These are phyloP conservation scores for Claviceps arundinis DNA, from an alignment of 2,329 filamentous ascomycete species.

Conservation along the genomic window DNA sequence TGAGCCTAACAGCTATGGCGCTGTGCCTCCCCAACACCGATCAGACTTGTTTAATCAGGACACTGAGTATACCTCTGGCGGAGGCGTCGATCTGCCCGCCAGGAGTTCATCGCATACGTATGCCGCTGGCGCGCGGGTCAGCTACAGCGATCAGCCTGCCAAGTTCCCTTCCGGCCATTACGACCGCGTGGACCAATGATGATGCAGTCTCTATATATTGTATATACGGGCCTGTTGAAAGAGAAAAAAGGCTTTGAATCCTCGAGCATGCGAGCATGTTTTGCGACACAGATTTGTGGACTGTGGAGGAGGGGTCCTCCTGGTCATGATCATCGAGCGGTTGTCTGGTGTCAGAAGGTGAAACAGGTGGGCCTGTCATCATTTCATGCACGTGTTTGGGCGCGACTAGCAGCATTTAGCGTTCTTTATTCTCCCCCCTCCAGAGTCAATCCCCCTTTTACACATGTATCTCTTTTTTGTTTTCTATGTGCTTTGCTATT, in stretches of 20 bases:
- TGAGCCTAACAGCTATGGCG: conserved; percentile 26
- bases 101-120: conserved; percentile 6
- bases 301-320: no score
- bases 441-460: no score
- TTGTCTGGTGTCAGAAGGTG: no score
- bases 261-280: neutral
- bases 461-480: neutral
- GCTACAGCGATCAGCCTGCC: conserved; percentile 34
- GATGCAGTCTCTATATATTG: neutral
- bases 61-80: conserved; percentile 32
- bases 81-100: conserved; percentile 13
- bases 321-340: no score
- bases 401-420: neutral
- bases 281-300: neutral
- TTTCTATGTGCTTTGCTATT: neutral
- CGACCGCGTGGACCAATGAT: conserved; percentile 31
- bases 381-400: neutral
- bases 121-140: conserved; percentile 21
- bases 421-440: neutral
- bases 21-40: conserved; percentile 19
- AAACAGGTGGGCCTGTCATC: no score
- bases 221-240: no score
- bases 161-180: conserved; percentile 47
- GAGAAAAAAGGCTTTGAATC: no score
- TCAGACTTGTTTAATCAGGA: conserved; percentile 36